Evolutionary conservation across 108 stramenopile genomes (phyloP), one percentile per base, ranked within the genome.

Genomic region (Chaetoceros tenuissimus): DNA sequence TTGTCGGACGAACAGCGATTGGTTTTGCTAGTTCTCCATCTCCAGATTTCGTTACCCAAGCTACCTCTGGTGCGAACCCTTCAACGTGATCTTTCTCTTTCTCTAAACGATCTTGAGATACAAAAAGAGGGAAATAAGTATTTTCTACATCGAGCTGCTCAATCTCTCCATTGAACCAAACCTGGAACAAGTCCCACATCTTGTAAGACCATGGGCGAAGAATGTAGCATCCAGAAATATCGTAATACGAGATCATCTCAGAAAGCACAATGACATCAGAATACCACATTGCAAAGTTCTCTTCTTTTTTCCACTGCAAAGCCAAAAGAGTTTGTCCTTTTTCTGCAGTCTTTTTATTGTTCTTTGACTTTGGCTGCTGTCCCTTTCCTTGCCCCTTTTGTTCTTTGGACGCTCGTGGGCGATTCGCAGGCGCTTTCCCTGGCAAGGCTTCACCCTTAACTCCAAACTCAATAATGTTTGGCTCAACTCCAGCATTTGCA

Each of bases 171-270:
- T 98, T 96, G 76, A 98, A 92, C 90, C 90, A 96, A 28, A 77
- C 64, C 80, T 99, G 98, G 55, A 99, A 97, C 24, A 84, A 48
- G 70, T 99, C 98, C 98, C 98, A 99, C 59, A 99, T 96, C 69
- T 91, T 89, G 73, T 91, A 99, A 19, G 85, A 83, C 96, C 96
- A 97, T 24, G 98, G 98, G 57, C 98, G 94, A 20, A 99, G 70
- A 55, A 99, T 96, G 75, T 98, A 99, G 64, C 98, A 99, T n/a
- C 98, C 98, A 48, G 82, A 83, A 58, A 99, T 96, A 60, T 98
- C 96, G 64, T 94, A 96, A 76, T 98, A 99, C 50, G 96, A 94
- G 53, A 99, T 99, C 97, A 99, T 97, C 75, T 99, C 98, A 17
- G 85, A 81, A 45, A 95, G 72, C 1, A 94, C 94, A 67, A 99